Percentiles rank a stretch among this genome's conserved stretches.
Conservation (phyloP, 2,329 filamentous ascomycete species). For the Fusarium sp. region DNA sequence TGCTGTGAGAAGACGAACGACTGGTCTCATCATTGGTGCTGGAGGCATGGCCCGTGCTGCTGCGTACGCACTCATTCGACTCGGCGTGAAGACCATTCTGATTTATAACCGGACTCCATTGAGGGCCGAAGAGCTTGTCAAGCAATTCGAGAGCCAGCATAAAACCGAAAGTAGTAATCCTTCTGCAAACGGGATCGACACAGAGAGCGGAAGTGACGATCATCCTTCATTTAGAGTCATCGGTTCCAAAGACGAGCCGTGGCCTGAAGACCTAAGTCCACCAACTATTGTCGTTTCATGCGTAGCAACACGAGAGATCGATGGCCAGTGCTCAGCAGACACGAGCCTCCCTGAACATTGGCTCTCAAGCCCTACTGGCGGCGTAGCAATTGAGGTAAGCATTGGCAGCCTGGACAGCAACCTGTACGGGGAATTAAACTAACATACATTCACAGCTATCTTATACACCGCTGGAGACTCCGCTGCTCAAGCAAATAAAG, state of each 20-base stretch:
- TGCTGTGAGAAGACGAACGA: background rate
- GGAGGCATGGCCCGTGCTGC: constrained; percentile 12
- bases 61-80: background rate
- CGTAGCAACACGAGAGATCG: background rate
- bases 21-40: background rate
- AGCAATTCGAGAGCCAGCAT: background rate
- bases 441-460: background rate
- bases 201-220: background rate
- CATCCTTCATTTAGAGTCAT: background rate
- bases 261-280: background rate
- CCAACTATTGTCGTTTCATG: background rate
- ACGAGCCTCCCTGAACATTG: background rate
- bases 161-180: fast-evolving
- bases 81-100: background rate
- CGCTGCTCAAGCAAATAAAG: background rate
- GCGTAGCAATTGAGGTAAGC: constrained; percentile 2
- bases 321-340: background rate
- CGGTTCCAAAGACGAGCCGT: fast-evolving
- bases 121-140: background rate
- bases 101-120: background rate
- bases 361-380: background rate
- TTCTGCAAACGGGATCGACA: fast-evolving
- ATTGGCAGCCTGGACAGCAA: background rate
- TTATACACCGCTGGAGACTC: background rate
- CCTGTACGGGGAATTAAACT: fast-evolving